Evolutionary conservation across 805 yeast species (phyloP).

Genomic region (Yamadazyma sp.): DNA sequence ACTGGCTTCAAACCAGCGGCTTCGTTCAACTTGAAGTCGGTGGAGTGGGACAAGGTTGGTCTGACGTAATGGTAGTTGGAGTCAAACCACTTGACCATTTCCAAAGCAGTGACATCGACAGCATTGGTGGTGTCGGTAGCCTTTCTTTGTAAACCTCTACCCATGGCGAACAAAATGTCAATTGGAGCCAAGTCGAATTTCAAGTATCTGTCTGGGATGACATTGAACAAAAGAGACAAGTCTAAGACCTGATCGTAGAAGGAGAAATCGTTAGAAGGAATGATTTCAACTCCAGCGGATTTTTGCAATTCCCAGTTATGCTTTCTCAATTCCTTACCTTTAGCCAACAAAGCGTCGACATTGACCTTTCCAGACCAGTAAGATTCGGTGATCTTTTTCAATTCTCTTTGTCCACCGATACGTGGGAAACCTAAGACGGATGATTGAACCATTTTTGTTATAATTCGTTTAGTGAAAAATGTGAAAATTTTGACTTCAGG

Average conservation of each 20-base stretch:
- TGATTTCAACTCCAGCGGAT: constrained; percentile 95
- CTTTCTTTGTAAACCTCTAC: constrained; percentile 98
- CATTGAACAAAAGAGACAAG: constrained; percentile 88
- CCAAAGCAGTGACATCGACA: constrained; percentile 97
- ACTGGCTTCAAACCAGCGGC: constrained; percentile 85
- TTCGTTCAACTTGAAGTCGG: constrained; percentile 87
- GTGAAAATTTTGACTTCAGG: constrained; percentile 1
- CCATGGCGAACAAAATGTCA: constrained; percentile 97
- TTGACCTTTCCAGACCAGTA: constrained; percentile 96
- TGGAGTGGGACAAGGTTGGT: constrained; percentile 96
- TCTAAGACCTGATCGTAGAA: constrained; percentile 97
- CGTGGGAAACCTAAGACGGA: constrained; percentile 99
- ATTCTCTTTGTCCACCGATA: constrained; percentile 99
- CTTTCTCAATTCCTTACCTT: constrained; percentile 94
- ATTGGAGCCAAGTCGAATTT: constrained; percentile 84
- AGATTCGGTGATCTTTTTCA: constrained; percentile 97
- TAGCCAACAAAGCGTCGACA: constrained; percentile 82
- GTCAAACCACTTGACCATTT: constrained; percentile 99
- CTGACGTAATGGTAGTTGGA: constrained; percentile 99
- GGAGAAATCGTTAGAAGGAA: constrained; percentile 97
- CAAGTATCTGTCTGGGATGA: constrained; percentile 94
- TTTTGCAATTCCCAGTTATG: constrained; percentile 97
- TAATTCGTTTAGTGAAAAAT: constrained; percentile 6
- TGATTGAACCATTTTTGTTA: constrained; percentile 78
- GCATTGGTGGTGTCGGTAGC: constrained; percentile 84